These are phyloP conservation scores for Creolimax fragrantissima DNA, from an alignment of 78 protist species.

Conservation along the genomic window DNA sequence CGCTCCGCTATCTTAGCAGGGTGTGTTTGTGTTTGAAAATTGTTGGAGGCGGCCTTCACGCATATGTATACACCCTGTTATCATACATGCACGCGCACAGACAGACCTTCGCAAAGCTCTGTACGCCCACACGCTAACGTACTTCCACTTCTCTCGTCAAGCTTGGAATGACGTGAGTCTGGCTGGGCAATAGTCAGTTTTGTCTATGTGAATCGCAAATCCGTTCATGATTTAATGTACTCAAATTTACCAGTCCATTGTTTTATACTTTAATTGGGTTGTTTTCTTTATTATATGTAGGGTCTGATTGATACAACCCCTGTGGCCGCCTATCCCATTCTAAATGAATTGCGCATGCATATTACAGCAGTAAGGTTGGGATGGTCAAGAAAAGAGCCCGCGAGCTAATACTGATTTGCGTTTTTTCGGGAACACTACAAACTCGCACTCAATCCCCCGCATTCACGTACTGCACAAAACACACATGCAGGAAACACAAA, in stretches of 20 bases:
- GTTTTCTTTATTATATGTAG: neutral
- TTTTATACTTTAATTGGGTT: neutral
- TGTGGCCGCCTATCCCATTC: neutral
- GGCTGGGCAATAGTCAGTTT: too few species aligned
- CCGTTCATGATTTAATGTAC: neutral
- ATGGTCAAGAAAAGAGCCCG: neutral
- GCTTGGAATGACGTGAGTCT: too few species aligned
- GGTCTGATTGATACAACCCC: neutral
- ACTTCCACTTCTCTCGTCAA: too few species aligned
- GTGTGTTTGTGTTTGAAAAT: neutral
- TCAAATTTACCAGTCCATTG: neutral
- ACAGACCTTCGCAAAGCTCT: too few species aligned
- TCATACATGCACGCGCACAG: too few species aligned
- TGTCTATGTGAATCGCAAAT: neutral
- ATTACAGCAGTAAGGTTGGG: neutral
- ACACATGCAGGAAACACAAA: too few species aligned
- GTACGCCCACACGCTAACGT: too few species aligned
- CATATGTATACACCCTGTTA: too few species aligned
- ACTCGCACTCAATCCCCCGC: too few species aligned
- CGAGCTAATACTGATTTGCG: too few species aligned
- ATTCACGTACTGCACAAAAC: too few species aligned
- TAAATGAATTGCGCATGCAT: neutral
- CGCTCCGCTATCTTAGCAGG: neutral
- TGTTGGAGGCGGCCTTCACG: neutral
- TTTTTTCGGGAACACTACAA: too few species aligned